Evolutionary conservation across 192 early-diverging fungal genomes (phyloP).

Genomic region (Rhizophlyctis rosea): DNA sequence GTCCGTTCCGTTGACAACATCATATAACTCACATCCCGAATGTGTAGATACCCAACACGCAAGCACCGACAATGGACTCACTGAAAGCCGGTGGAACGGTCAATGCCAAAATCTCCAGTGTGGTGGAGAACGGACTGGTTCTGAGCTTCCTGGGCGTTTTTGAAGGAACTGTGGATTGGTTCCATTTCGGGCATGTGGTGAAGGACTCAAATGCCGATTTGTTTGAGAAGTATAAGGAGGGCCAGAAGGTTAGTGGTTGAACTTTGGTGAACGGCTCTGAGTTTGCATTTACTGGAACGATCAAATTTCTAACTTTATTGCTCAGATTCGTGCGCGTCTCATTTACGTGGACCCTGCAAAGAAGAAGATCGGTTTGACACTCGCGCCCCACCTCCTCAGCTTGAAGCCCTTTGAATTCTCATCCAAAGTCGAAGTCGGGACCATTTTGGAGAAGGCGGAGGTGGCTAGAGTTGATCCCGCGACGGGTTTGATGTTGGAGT

Average conservation of each 20-base stretch:
- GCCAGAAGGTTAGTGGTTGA: conserved; percentile 38
- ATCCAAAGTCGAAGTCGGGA: conserved; percentile 61
- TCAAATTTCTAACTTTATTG: not conserved
- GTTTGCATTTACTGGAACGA: conserved; percentile 2
- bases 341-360: conserved; percentile 56
- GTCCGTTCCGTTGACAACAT: conserved; percentile 6
- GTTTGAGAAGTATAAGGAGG: conserved; percentile 54
- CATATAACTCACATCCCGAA: too few species aligned
- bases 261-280: not conserved
- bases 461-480: conserved; percentile 61
- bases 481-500: conserved; percentile 61
- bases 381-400: conserved; percentile 10
- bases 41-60: conserved; percentile 35
- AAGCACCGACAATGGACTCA: conserved; percentile 66
- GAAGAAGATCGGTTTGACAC: conserved; percentile 41
- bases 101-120: conserved; percentile 58
- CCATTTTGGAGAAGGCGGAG: conserved; percentile 58
- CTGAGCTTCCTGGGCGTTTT: conserved; percentile 82
- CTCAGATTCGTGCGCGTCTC: conserved; percentile 60
- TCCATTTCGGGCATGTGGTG: conserved; percentile 45
- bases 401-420: not conserved
- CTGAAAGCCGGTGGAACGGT: conserved; percentile 79
- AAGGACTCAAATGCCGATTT: conserved; percentile 38
- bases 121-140: conserved; percentile 63
- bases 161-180: conserved; percentile 65